Conservation (phyloP, 495 filamentous ascomycete genomes). For the Talaromyces trachyspermus region DNA sequence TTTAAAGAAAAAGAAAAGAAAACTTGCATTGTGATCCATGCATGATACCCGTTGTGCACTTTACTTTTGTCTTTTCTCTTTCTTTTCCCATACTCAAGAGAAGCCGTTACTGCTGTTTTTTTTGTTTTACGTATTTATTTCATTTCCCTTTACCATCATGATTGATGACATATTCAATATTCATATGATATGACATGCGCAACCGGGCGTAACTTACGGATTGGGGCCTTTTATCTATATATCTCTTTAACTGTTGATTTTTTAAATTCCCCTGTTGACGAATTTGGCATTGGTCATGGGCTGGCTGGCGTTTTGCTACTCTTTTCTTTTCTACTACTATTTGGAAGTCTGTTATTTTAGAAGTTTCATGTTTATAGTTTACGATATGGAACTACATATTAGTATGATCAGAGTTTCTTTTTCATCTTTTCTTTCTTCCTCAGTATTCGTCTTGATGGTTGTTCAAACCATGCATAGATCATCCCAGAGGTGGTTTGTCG, state of each 20-base stretch:
- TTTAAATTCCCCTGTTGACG: neutral
- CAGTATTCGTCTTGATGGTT: neutral
- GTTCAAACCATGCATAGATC: neutral
- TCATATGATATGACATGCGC: constrained; percentile 5
- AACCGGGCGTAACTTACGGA: constrained; percentile 31
- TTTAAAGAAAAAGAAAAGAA: no score
- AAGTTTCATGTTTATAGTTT: no score
- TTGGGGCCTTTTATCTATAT: constrained; percentile 15
- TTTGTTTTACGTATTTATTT: constrained; percentile 14
- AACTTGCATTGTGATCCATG: neutral
- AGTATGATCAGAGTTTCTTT: constrained; percentile 17
- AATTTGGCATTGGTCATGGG: constrained; percentile 5
- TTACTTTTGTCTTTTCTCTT: constrained; percentile 12
- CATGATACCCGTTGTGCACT: neutral
- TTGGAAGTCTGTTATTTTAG: no score
- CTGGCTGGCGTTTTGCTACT: neutral
- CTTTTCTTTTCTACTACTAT: no score
- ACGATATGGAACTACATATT: no score
- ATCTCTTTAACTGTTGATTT: neutral
- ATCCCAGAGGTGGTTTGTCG: no score
- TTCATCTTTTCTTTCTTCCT: constrained; percentile 9
- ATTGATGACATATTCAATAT: constrained; percentile 7
- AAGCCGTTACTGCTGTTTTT: constrained; percentile 10
- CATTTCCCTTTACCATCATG: constrained; percentile 4
- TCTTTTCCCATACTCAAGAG: constrained; percentile 10